Conservation (phyloP, 495 filamentous ascomycete genomes). For the Penicillium lividum region DNA sequence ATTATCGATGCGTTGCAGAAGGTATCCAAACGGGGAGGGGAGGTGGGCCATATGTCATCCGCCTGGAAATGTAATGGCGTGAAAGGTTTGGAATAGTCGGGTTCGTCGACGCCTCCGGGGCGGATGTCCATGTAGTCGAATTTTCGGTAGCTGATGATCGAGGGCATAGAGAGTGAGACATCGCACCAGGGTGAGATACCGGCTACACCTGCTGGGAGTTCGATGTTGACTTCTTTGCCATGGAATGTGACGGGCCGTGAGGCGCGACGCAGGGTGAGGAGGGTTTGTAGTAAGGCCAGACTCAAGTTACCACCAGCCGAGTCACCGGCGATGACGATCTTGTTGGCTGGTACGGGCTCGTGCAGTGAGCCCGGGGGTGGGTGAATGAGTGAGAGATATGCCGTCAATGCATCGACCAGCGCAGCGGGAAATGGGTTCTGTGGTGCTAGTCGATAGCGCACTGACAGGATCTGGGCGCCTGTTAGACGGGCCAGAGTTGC, state of each 20-base stretch:
- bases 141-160: conserved; percentile 56
- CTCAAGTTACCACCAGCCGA: conserved; percentile 81
- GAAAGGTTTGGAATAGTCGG: conserved; percentile 20
- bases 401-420: conserved; percentile 77
- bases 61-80: conserved; percentile 37
- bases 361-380: conserved; percentile 76
- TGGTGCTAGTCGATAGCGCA: conserved; percentile 87
- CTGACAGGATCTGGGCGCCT: conserved; percentile 65
- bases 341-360: conserved; percentile 61
- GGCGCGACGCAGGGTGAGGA: conserved; percentile 67
- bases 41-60: conserved; percentile 70
- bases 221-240: conserved; percentile 57
- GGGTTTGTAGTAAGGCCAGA: conserved; percentile 68
- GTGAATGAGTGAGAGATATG: conserved; percentile 81
- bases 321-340: conserved; percentile 84
- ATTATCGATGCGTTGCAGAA: conserved; percentile 65
- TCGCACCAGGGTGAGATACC: conserved; percentile 76
- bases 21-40: conserved; percentile 67
- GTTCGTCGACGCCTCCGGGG: conserved; percentile 28
- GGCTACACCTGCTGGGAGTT: conserved; percentile 69
- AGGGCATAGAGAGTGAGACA: conserved; percentile 71
- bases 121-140: conserved; percentile 69
- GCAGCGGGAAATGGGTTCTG: conserved; percentile 82
- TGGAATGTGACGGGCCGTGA: conserved; percentile 62
- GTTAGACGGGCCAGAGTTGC: conserved; percentile 51